Base-by-base conservation (phyloP, 148 eudicot genomes). In the Camellia lanceoleosa region DNA sequence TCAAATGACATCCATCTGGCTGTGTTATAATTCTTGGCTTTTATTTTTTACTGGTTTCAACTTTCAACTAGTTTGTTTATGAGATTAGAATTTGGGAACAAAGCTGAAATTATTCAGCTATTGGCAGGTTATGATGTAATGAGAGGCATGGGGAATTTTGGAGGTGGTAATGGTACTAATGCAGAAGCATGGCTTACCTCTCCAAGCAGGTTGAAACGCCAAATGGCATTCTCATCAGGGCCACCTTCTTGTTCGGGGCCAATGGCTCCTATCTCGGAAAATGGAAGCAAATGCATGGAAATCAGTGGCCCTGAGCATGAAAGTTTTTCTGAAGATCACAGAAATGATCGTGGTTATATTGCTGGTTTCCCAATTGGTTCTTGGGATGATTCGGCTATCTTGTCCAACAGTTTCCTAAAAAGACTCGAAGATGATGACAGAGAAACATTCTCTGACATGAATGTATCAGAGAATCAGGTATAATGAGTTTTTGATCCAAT, bases 301-400 rank as follows among this genome's bases (percentile, higher is more conserved):
- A 73, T 82, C 76, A 82, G 82, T 66, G 80, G 80, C 23, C 81
- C 67, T 13, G 72, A 64, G 4, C 73, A 63, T 63, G 67, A 55
- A 74, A 68, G 77, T 43, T 86, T 88, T 68, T 82, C 72, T 43
- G 70, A 76, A 56, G 73, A 61, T 18, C 74, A 46, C 15, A 78
- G 71, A 67, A 76, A 68, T n/a, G 82, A 76, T 30, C 84, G 78
- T 65, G 77, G 85, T 55, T 87, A 83, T 80, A 71, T 77, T 38
- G 44, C 79, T 44, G 84, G 84, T 55, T 86, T 86, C 81, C 88
- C 87, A 12, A 75, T 80, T 46, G 80, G 63, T 78, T 85, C 97
- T 67, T 93, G 97, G 98, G 96, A 91, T 66, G 97, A 93, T 81
- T 87, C 93, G 7, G 82, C 77, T 7, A 77, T 92, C 43, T 70